phyloP scores from a whole-genome alignment of 2,329 filamentous ascomycete genomes.

The Penicillium sp. region DNA sequence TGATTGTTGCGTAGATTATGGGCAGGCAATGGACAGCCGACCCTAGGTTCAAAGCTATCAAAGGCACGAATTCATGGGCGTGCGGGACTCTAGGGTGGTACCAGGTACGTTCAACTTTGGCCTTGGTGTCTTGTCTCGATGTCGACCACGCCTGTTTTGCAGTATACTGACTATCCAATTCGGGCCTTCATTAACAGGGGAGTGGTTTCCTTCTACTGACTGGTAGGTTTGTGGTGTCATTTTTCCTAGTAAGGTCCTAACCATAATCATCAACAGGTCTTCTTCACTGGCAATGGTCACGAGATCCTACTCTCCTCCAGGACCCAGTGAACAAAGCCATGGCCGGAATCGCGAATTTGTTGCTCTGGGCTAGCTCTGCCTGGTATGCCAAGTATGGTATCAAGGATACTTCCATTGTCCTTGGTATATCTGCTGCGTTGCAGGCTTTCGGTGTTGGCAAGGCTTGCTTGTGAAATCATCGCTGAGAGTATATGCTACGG shows the following conservation, averaged over 20 bases:
- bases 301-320: constrained; percentile 16
- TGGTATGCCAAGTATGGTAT: constrained; percentile 31
- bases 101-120: constrained; percentile 16
- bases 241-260: background rate
- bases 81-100: constrained; percentile 27
- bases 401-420: constrained; percentile 18
- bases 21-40: constrained; percentile 24
- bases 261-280: constrained; percentile 11
- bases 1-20: constrained; percentile 11
- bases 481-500: background rate
- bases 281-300: constrained; percentile 28
- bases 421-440: constrained; percentile 22
- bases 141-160: background rate
- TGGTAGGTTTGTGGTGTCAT: constrained; percentile 10
- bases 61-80: constrained; percentile 19
- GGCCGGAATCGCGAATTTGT: constrained; percentile 22
- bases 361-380: constrained; percentile 28
- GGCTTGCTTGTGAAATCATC: constrained; percentile 2
- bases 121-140: background rate
- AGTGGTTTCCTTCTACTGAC: constrained; percentile 24
- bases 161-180: background rate
- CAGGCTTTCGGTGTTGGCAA: constrained; percentile 22
- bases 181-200: constrained; percentile 12
- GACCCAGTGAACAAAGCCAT: constrained; percentile 30
- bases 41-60: constrained; percentile 21